phyloP scores from a whole-genome alignment of 768 basidiomycete genomes.

The Scleroderma bovista region DNA sequence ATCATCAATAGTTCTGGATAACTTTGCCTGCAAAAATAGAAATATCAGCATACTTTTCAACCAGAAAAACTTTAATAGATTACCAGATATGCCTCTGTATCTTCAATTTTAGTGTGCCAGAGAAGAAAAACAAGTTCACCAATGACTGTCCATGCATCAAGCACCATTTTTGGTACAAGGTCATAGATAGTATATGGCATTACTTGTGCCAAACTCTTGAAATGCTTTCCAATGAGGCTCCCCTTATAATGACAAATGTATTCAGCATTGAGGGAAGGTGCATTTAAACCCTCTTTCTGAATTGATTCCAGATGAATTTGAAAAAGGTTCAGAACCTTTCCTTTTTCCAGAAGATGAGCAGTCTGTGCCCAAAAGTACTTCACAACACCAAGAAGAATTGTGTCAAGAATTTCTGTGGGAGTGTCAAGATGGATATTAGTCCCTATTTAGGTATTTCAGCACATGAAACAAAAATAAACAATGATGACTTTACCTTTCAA shows the following conservation, averaged over 20 bases:
- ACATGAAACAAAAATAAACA: no score
- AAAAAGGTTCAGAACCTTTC: conserved; percentile 13
- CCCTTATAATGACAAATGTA: conserved; percentile 30
- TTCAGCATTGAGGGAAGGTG: conserved; percentile 19
- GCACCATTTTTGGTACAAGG: conserved; percentile 18
- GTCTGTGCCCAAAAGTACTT: conserved; percentile 32
- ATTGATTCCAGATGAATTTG: conserved; percentile 21
- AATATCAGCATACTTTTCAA: no score
- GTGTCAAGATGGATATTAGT: conserved; percentile 30
- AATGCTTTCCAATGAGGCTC: conserved; percentile 28
- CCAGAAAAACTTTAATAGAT: no score
- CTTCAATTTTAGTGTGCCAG: conserved; percentile 38
- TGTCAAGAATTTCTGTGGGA: conserved; percentile 30
- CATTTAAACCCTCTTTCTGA: conserved; percentile 18
- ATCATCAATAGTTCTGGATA: conserved; percentile 26
- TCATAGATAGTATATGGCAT: conserved; percentile 28
- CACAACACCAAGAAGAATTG: conserved; percentile 27
- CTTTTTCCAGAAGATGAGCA: conserved; percentile 16
- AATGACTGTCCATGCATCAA: conserved; percentile 26
- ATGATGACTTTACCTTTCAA: not conserved
- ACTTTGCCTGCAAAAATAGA: no score
- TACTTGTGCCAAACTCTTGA: conserved; percentile 26
- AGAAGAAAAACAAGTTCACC: conserved; percentile 33
- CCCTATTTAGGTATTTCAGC: no score
- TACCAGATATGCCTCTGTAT: conserved; percentile 32